Conservation (phyloP, 495 filamentous ascomycete species). For the Penicillium chermesinum region DNA sequence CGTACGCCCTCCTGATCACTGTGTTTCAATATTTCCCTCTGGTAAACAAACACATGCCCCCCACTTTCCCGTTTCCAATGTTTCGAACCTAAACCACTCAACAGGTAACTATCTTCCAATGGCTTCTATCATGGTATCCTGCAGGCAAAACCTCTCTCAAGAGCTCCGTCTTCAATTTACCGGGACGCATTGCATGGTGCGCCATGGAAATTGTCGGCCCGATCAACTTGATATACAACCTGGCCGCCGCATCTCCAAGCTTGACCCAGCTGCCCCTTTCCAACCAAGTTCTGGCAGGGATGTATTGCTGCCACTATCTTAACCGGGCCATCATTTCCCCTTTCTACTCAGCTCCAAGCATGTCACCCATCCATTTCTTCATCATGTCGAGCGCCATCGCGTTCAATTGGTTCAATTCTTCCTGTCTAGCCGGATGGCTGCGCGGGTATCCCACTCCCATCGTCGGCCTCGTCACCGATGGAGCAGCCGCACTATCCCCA, state of each 20-base stretch:
- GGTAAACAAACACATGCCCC: conserved; percentile 25
- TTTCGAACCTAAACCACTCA: background rate
- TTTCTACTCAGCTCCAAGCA: conserved; percentile 72
- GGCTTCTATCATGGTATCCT: conserved; percentile 58
- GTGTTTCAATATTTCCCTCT: conserved; percentile 48
- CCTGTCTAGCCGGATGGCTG: conserved; percentile 73
- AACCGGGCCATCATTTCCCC: conserved; percentile 84
- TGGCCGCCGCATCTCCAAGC: conserved; percentile 53
- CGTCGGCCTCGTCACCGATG: conserved; percentile 8
- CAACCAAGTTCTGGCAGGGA: conserved; percentile 31
- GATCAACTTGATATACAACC: conserved; percentile 68
- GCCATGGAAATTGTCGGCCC: conserved; percentile 81
- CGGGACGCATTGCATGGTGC: conserved; percentile 82
- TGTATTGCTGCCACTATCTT: conserved; percentile 68
- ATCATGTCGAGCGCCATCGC: conserved; percentile 54
- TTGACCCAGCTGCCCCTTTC: conserved; percentile 20
- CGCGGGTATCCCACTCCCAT: conserved; percentile 44
- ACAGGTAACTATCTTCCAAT: conserved; percentile 58
- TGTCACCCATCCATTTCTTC: conserved; percentile 75
- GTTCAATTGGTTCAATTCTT: conserved; percentile 79
- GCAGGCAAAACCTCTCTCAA: conserved; percentile 79
- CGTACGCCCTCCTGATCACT: conserved; percentile 45
- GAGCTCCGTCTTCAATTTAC: conserved; percentile 68
- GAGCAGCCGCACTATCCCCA: background rate
- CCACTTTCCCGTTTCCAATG: background rate